These are phyloP conservation scores for Coemansia sp. DNA, from an alignment of 192 early-diverging fungal genomes.

Conservation along the genomic window DNA sequence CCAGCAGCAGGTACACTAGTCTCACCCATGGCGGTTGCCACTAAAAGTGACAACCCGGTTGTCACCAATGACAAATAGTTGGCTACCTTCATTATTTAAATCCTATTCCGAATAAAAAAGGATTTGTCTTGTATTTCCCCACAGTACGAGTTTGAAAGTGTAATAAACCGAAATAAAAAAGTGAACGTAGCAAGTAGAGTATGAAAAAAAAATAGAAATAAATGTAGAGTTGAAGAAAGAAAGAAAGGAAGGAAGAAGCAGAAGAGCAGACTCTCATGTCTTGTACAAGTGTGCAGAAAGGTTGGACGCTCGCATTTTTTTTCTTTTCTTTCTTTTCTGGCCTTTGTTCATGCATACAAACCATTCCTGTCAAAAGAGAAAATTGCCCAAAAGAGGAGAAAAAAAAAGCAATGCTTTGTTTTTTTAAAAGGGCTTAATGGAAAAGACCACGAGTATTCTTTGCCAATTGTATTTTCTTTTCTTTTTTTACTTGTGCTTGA, in stretches of 20 bases:
- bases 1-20: conserved; percentile 29
- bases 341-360: conserved; percentile 6
- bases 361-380: neutral
- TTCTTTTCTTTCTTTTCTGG: neutral
- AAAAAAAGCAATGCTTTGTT: neutral
- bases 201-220: neutral
- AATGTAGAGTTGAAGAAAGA: neutral
- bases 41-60: conserved; percentile 2
- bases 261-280: neutral
- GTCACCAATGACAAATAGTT: neutral
- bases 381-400: neutral
- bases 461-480: neutral
- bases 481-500: neutral
- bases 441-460: conserved; percentile 4
- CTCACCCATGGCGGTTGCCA: neutral
- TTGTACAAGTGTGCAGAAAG: neutral
- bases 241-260: neutral
- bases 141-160: neutral
- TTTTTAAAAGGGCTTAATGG: neutral
- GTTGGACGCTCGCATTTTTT: neutral
- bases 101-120: neutral
- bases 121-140: neutral
- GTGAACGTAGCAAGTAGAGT: neutral
- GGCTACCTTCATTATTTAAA: conserved; percentile 1
- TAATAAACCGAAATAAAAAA: neutral